A percentile compares a stretch with the other conserved stretches of the same genome.
Conservation (phyloP, 2,329 filamentous ascomycete species). For the Cercospora canescens region DNA sequence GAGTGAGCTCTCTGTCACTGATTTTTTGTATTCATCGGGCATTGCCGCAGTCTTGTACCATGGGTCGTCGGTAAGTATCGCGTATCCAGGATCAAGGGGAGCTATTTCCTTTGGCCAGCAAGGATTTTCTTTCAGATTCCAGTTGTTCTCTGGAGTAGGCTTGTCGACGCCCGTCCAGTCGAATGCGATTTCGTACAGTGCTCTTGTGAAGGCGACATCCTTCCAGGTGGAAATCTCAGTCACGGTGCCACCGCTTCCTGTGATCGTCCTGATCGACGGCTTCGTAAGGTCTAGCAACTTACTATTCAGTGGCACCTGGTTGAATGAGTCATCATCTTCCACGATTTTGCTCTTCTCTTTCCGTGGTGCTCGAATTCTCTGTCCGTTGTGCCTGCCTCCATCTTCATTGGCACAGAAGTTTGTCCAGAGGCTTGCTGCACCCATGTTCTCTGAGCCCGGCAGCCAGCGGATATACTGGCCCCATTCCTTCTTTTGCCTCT, state of each 20-base stretch:
- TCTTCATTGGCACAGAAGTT: conserved; percentile 8
- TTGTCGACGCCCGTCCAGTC: not conserved
- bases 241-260: too few relatives aligned
- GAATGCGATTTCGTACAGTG: not conserved
- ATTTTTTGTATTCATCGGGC: not conserved
- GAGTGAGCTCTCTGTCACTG: not conserved
- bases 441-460: conserved; percentile 1
- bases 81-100: conserved; percentile 8
- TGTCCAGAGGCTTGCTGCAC: not conserved
- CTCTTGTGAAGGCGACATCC: not conserved
- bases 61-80: conserved; percentile 1
- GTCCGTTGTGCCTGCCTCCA: conserved; percentile 6
- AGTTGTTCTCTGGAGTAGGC: conserved; percentile 6
- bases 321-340: not conserved
- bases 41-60: conserved; percentile 5
- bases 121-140: conserved; percentile 2
- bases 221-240: too few relatives aligned
- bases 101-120: conserved; percentile 15
- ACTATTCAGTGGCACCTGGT: not conserved
- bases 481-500: conserved; percentile 3
- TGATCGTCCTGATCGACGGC: too few relatives aligned
- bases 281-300: not conserved
- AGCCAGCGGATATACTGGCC: conserved; percentile 11
- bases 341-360: too few relatives aligned
- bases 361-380: too few relatives aligned